Percentiles rank a stretch among this genome's conserved stretches.
Evolutionary conservation across 192 early-diverging fungal genomes (phyloP).

Genomic region (Dimargaris xerosporica): DNA sequence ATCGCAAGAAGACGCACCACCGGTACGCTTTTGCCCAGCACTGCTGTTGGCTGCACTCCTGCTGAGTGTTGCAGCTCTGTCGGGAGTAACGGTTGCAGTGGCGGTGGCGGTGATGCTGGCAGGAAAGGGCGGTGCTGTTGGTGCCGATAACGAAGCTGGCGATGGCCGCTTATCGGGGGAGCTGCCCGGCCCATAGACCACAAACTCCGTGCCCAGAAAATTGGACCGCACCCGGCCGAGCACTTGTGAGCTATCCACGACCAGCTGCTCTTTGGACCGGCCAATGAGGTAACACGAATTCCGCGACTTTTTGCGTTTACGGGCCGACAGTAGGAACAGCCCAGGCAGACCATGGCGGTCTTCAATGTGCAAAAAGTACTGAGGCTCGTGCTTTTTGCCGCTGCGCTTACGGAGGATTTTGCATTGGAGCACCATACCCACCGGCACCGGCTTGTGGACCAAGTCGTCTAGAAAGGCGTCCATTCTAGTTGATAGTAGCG

Average conservation of each 20-base stretch:
- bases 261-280: background rate
- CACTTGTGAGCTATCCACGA: background rate
- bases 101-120: background rate
- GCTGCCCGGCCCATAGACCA: constrained; percentile 45
- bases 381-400: background rate
- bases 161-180: constrained; percentile 20
- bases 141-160: background rate
- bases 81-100: background rate
- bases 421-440: background rate
- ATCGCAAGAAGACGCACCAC: constrained; percentile 23
- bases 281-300: constrained; percentile 6
- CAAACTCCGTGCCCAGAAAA: constrained; percentile 71
- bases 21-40: constrained; percentile 13
- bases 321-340: background rate
- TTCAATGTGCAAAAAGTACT: background rate
- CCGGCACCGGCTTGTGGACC: background rate
- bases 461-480: too few species aligned
- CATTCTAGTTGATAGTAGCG: too few species aligned
- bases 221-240: constrained; percentile 40
- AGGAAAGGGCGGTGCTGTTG: background rate
- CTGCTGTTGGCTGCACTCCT: constrained; percentile 13
- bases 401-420: background rate
- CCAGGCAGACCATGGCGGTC: background rate
- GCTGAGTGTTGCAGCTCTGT: background rate
- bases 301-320: background rate